These are phyloP conservation scores for Linnemannia schmuckeri DNA, from an alignment of 192 early-diverging fungal species.

Conservation along the genomic window DNA sequence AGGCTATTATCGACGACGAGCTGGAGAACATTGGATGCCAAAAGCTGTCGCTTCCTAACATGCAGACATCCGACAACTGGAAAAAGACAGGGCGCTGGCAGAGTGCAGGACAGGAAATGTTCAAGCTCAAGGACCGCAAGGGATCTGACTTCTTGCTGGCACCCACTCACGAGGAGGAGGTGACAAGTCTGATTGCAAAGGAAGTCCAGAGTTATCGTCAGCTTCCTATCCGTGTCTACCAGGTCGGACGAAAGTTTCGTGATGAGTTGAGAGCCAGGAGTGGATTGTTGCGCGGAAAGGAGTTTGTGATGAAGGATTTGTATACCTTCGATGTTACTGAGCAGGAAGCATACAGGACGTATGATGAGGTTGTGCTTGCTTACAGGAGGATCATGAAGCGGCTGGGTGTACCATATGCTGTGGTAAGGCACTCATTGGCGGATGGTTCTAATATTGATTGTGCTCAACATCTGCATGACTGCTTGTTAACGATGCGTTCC, in stretches of 20 bases:
- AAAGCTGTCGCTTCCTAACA: conserved; percentile 77
- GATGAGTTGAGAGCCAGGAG: conserved; percentile 88
- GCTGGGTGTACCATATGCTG: conserved; percentile 84
- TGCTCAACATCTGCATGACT: background rate
- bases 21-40: conserved; percentile 80
- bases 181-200: conserved; percentile 78
- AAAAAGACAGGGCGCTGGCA: conserved; percentile 86
- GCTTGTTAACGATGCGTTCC: background rate
- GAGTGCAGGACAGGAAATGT: conserved; percentile 75
- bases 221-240: conserved; percentile 89
- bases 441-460: conserved; percentile 1
- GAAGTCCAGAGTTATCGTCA: conserved; percentile 78
- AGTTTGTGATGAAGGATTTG: conserved; percentile 98
- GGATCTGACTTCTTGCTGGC: conserved; percentile 76
- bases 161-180: conserved; percentile 95
- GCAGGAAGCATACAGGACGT: conserved; percentile 79
- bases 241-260: conserved; percentile 88
- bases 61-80: conserved; percentile 81
- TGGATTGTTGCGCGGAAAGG: conserved; percentile 87
- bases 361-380: conserved; percentile 78
- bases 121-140: conserved; percentile 85
- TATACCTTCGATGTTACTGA: conserved; percentile 87
- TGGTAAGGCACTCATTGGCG: conserved; percentile 62
- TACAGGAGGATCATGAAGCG: conserved; percentile 82
- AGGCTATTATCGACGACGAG: conserved; percentile 85